A percentile compares a stretch with the other conserved stretches of the same genome.
These are phyloP conservation scores for Penicillium subrubescens DNA, from an alignment of 495 filamentous ascomycete species.

Conservation along the genomic window DNA sequence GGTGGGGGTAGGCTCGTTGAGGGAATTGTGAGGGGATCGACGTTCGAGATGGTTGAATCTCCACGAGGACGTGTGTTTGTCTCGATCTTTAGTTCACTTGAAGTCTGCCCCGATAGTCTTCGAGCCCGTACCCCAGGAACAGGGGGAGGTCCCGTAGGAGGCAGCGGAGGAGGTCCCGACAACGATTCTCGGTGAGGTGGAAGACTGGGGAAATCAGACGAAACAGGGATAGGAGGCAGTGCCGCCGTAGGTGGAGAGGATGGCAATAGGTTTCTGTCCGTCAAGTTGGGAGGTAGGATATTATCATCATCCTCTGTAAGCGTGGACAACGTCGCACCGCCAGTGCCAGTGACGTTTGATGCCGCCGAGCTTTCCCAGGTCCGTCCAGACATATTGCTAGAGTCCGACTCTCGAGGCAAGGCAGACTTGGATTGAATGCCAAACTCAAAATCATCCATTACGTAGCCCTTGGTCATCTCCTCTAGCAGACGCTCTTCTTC, in stretches of 20 bases:
- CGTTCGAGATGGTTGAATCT: slow-evolving; percentile 41
- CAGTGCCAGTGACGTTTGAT: slow-evolving; percentile 75
- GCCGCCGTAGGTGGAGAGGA: slow-evolving; percentile 30
- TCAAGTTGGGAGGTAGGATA: slow-evolving; percentile 32
- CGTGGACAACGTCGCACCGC: slow-evolving; percentile 71
- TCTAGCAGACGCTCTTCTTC: slow-evolving; percentile 92
- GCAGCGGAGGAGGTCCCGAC: slow-evolving; percentile 36
- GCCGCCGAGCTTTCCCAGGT: slow-evolving; percentile 87
- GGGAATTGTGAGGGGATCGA: slow-evolving; percentile 40
- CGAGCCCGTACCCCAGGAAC: slow-evolving; percentile 70
- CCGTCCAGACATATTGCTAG: slow-evolving; percentile 77
- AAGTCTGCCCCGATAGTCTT: slow-evolving; percentile 76
- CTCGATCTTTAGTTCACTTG: slow-evolving; percentile 88
- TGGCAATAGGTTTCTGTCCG: slow-evolving; percentile 33
- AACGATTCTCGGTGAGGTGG: slow-evolving; percentile 27
- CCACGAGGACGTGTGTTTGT: slow-evolving; percentile 57
- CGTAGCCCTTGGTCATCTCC: slow-evolving; percentile 86
- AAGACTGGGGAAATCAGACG: slow-evolving; percentile 25
- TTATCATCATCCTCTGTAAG: slow-evolving; percentile 65
- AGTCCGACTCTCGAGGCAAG: slow-evolving; percentile 85
- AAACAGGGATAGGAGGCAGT: slow-evolving; percentile 33
- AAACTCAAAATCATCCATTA: slow-evolving; percentile 86
- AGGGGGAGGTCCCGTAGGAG: slow-evolving; percentile 39
- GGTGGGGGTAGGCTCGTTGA: slow-evolving; percentile 28
- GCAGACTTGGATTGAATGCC: slow-evolving; percentile 71